Evolutionary conservation across 148 eudicot genomes (phyloP).

Genomic region (Fagopyrum homotropicum): DNA sequence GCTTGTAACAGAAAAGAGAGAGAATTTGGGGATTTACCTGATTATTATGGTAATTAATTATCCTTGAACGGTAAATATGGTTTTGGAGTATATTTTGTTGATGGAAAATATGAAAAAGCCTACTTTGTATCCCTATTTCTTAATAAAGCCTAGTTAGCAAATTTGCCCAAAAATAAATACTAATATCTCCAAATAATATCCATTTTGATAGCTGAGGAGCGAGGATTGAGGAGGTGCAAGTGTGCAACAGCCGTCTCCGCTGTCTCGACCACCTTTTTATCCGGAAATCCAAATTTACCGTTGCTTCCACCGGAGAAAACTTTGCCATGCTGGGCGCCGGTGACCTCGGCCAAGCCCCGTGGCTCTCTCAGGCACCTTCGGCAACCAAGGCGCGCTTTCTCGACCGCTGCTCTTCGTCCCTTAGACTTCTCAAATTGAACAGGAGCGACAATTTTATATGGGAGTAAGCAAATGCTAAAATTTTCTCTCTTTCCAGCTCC

Average conservation of each 20-base stretch:
- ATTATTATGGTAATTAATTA: too few relatives aligned
- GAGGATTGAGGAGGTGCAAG: neutral
- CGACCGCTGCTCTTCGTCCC: conserved; percentile 10
- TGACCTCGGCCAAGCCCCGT: conserved; percentile 9
- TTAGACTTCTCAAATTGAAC: conserved; percentile 5
- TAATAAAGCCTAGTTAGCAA: too few relatives aligned
- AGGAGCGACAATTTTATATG: conserved; percentile 2
- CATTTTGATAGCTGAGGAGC: conserved; percentile 5
- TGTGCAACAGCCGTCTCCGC: neutral
- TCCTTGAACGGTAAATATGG: too few relatives aligned
- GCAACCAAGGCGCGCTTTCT: neutral
- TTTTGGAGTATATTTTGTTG: too few relatives aligned
- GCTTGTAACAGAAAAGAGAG: too few relatives aligned
- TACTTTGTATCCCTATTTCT: too few relatives aligned
- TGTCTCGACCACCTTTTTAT: neutral
- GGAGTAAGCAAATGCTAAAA: conserved; percentile 6
- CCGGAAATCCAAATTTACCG: conserved; percentile 1
- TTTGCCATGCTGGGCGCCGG: conserved; percentile 7
- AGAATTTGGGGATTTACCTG: too few relatives aligned
- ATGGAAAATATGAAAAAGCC: too few relatives aligned
- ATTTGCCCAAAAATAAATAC: too few relatives aligned
- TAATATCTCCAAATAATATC: neutral
- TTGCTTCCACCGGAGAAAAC: neutral
- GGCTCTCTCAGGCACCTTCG: conserved; percentile 5
- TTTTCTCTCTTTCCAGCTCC: neutral